Conservation (phyloP, 192 early-diverging fungal genomes). For the Coemansia brasiliensis region DNA sequence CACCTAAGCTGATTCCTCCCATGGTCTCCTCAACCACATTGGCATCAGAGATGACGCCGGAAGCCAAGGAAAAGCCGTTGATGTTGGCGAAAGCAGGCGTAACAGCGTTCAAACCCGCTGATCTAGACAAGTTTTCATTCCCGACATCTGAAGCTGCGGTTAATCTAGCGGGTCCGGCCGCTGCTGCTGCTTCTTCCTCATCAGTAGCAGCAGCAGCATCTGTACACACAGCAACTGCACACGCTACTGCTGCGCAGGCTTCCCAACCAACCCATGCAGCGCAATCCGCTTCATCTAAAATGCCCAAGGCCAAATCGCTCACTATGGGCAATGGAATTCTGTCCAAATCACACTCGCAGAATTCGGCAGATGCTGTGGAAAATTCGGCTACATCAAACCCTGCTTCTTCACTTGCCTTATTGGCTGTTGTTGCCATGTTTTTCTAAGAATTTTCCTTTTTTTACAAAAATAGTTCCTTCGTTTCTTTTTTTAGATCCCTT, state of each 20-base stretch:
- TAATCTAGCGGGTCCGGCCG: conserved; percentile 24
- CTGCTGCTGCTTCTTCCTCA: neutral
- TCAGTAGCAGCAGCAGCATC: neutral
- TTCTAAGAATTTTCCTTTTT: conserved; percentile 6
- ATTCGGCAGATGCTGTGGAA: conserved; percentile 4
- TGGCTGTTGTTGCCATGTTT: neutral
- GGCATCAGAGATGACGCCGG: neutral
- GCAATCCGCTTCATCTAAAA: neutral
- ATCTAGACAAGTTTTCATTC: conserved; percentile 52
- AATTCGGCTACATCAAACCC: neutral
- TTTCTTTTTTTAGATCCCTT: neutral
- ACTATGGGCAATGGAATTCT: conserved; percentile 1
- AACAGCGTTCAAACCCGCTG: conserved; percentile 45
- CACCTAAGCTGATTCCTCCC: neutral
- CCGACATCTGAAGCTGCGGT: conserved; percentile 33
- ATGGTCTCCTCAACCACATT: neutral
- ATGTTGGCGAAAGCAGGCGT: conserved; percentile 30
- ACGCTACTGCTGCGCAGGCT: neutral
- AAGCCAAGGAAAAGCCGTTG: conserved; percentile 17
- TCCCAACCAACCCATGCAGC: neutral
- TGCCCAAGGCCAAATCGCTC: conserved; percentile 7
- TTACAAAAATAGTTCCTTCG: neutral
- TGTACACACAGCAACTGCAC: neutral
- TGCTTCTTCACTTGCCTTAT: neutral
- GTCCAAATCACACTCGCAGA: conserved; percentile 8